Conservation (phyloP, 1,284 basidiomycete genomes). For the Taiwanofungus camphoratus region DNA sequence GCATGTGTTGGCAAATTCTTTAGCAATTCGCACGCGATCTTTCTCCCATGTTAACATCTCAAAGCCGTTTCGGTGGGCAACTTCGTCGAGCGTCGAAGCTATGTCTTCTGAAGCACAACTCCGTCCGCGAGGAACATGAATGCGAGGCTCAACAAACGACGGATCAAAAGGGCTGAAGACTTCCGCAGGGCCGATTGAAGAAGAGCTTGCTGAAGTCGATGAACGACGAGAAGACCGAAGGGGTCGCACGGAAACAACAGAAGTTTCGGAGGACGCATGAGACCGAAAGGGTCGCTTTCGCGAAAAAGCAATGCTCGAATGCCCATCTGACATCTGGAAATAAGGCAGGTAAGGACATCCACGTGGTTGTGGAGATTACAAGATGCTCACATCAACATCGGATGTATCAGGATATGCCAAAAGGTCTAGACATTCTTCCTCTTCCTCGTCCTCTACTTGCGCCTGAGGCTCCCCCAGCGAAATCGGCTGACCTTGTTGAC, state of each 20-base stretch:
- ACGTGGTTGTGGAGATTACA: not conserved
- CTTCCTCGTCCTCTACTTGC: slow-evolving; percentile 5
- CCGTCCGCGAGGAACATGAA: slow-evolving; percentile 5
- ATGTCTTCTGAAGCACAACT: slow-evolving; percentile 7
- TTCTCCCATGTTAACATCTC: slow-evolving; percentile 19
- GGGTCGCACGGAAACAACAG: not conserved
- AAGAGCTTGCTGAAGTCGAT: slow-evolving; percentile 4
- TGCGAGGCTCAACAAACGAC: slow-evolving; percentile 3
- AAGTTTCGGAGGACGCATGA: not conserved
- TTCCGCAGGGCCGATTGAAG: slow-evolving; percentile 1
- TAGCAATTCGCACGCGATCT: slow-evolving; percentile 14
- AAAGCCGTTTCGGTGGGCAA: slow-evolving; percentile 13
- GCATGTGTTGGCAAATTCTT: slow-evolving; percentile 18
- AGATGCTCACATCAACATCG: slow-evolving; percentile 4
- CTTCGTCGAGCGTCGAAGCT: slow-evolving; percentile 3
- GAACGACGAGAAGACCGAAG: slow-evolving; percentile 4
- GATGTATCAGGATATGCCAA: slow-evolving; percentile 3
- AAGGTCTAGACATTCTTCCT: slow-evolving; percentile 7
- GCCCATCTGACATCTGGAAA: slow-evolving; percentile 4
- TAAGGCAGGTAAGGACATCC: not conserved
- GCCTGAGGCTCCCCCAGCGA: no score
- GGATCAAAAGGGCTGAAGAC: not conserved
- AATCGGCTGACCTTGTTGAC: no score
- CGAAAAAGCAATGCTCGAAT: not conserved
- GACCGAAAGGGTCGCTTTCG: not conserved